Conservation (phyloP, 2,329 filamentous ascomycete species). For the Pyrenophora graminea region DNA sequence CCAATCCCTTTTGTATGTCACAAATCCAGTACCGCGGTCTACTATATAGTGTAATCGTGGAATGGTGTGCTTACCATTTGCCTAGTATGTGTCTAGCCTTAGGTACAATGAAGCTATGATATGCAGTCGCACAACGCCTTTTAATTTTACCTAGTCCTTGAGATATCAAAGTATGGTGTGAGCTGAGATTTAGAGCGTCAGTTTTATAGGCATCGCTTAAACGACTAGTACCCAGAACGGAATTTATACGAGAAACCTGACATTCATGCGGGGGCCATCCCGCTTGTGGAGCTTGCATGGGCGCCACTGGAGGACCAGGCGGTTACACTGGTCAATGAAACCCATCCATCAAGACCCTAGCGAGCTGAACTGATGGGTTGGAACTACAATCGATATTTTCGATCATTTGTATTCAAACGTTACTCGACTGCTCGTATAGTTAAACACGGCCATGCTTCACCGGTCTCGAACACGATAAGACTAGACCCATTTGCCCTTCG, state of each 20-base stretch:
- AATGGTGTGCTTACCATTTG: too few relatives aligned
- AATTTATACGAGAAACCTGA: neutral
- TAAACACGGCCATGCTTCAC: neutral
- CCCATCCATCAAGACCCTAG: neutral
- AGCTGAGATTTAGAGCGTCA: too few relatives aligned
- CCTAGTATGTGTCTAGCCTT: too few relatives aligned
- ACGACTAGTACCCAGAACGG: neutral
- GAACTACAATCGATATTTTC: neutral
- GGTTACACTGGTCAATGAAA: neutral
- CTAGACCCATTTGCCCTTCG: neutral
- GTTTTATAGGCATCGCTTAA: neutral
- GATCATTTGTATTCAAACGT: neutral
- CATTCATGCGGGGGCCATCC: neutral
- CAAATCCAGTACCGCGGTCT: too few relatives aligned
- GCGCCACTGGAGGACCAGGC: neutral
- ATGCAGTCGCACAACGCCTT: too few relatives aligned
- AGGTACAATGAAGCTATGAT: too few relatives aligned
- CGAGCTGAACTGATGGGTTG: neutral
- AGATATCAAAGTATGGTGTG: too few relatives aligned
- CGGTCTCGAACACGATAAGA: constrained; percentile 2
- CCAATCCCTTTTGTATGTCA: too few relatives aligned
- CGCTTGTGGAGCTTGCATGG: neutral
- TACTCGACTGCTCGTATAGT: neutral
- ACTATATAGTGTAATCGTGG: too few relatives aligned
- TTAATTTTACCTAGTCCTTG: too few relatives aligned